These are phyloP conservation scores for Calcarisporium arbuscula DNA, from an alignment of 2,329 filamentous ascomycete species.

Conservation along the genomic window DNA sequence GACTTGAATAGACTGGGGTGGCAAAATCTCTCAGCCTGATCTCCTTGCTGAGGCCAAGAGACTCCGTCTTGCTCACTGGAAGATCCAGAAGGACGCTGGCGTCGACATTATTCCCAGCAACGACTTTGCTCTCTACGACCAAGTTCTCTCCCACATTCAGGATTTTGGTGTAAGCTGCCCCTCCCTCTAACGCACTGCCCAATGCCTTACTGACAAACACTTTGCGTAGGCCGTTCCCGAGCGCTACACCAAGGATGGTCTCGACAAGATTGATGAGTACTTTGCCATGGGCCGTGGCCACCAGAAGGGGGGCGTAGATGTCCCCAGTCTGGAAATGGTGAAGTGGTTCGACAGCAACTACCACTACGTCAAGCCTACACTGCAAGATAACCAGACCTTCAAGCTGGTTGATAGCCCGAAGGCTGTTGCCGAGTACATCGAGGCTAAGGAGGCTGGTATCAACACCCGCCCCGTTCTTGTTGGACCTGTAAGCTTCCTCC, in stretches of 20 bases:
- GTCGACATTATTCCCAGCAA: constrained; percentile 98
- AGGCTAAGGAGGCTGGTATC: constrained; percentile 97
- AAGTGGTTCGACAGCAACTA: constrained; percentile 99
- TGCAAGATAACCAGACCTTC: constrained; percentile 96
- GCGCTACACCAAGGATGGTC: constrained; percentile 85
- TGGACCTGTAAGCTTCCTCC: constrained; percentile 94
- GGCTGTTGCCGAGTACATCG: constrained; percentile 87
- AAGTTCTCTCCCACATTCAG: constrained; percentile 96
- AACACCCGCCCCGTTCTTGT: constrained; percentile 88
- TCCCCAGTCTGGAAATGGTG: constrained; percentile 95
- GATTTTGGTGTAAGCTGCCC: constrained; percentile 74
- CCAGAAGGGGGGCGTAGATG: constrained; percentile 90
- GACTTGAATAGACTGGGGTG: constrained; percentile 62
- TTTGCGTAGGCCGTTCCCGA: constrained; percentile 72
- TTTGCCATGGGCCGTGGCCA: constrained; percentile 99
- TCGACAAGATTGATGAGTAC: constrained; percentile 89
- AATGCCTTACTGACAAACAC: constrained; percentile 8
- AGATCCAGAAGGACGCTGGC: constrained; percentile 98
- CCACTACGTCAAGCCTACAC: constrained; percentile 99
- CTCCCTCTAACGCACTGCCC: not conserved
- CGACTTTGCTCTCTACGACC: constrained; percentile 98
- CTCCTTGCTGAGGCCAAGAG: constrained; percentile 94
- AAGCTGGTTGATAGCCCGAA: constrained; percentile 82
- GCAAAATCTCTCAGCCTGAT: constrained; percentile 86
- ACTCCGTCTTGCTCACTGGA: constrained; percentile 95